Evolutionary conservation across 164 flowering plant species (phyloP).

Genomic region (Annona cherimola): DNA sequence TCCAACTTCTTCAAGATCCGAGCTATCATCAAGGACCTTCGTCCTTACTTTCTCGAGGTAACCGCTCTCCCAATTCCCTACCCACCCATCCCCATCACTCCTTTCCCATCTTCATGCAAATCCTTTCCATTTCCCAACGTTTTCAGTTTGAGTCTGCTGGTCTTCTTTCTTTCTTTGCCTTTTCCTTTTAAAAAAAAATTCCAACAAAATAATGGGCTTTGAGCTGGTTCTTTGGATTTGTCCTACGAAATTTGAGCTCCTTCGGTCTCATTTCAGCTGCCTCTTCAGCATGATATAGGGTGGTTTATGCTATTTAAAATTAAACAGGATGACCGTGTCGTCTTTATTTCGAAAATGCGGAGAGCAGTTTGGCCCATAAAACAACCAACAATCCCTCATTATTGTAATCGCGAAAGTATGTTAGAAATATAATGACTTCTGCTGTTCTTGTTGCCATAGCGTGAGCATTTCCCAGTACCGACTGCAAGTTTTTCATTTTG

Average conservation of each 20-base stretch:
- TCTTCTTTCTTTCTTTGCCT: neutral
- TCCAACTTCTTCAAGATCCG: slow-evolving; percentile 49
- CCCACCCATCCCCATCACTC: too few relatives aligned
- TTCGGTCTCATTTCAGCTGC: too few relatives aligned
- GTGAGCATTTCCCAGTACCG: neutral
- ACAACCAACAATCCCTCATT: too few relatives aligned
- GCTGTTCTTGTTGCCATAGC: neutral
- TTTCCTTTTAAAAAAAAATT: neutral
- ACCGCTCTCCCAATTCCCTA: neutral
- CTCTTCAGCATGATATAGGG: too few relatives aligned
- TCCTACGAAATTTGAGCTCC: too few relatives aligned
- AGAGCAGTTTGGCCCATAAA: too few relatives aligned
- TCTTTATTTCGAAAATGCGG: too few relatives aligned
- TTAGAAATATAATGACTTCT: neutral
- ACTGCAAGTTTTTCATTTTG: neutral
- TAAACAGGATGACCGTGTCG: too few relatives aligned
- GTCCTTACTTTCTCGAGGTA: slow-evolving; percentile 60
- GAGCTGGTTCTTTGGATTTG: too few relatives aligned
- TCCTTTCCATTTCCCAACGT: neutral
- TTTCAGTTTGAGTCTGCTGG: neutral
- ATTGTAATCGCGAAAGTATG: too few relatives aligned
- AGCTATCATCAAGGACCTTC: slow-evolving; percentile 40
- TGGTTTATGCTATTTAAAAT: too few relatives aligned
- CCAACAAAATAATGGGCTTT: too few relatives aligned
- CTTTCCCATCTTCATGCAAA: neutral